Evolutionary conservation across 768 basidiomycete genomes (phyloP), one percentile per base, ranked within the genome.

Genomic region (Erythrobasidium yunnanense): DNA sequence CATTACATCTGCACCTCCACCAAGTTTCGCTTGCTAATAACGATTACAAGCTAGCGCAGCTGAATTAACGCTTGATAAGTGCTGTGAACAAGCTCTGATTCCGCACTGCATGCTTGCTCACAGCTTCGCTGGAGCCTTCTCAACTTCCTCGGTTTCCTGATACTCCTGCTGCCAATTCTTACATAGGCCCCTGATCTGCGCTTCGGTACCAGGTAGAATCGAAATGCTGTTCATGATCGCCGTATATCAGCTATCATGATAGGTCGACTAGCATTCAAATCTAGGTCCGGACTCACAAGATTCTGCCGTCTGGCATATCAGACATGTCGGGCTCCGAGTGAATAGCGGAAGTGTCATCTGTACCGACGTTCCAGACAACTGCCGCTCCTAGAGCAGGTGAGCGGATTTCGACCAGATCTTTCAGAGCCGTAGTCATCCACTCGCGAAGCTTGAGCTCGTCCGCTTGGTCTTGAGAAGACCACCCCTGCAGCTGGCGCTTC

Each of bases 291-390:
- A 57, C 57, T 60, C 29, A 60, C 57, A 60, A 60, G 17, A 60
- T 23, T 22, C 57, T 6, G 4, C 57, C 57, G 15, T 60, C 32
- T 2, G 57, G 57, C 57, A 60, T 60, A 17, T 60, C 34, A 23
- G 57, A 60, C 22, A 45, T 20, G 42, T 60, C 42, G 17, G 57
- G 57, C 25, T 60, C 57, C 5, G 57, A 60, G 42, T 60, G 57
- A 29, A 60, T 60, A 27, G 15, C 57, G 3, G 34, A 34, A 20
- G 18, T 20, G 13, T 60, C 57, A 17, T 25, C 11, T n/a, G 30
- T 42, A 7, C 57, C 57, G 8, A 60, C 57, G 25, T 30, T 42
- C 57, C 57, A 60, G 6, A 27, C 11, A 2, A 60, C 57, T n/a
- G 33, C 34, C 29, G 42, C 20, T 18, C 27, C 23, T 3, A 6